Evolutionary conservation across 1,284 basidiomycete species (phyloP).

Genomic region (Gymnopus androsaceus): DNA sequence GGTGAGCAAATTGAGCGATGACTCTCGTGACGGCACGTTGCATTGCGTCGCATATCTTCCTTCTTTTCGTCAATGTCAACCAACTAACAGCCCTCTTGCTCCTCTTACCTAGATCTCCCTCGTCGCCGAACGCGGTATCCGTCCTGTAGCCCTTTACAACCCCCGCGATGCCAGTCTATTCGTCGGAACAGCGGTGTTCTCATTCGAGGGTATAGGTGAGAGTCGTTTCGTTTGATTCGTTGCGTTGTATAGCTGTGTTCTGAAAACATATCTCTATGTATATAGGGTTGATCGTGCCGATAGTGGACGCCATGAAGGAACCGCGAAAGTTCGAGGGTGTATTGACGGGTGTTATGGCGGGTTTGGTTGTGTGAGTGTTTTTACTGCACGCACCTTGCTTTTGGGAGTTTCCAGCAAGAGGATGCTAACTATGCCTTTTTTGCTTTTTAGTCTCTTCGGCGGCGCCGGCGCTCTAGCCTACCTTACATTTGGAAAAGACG

Average conservation of each 20-base stretch:
- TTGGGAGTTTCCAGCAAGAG: conserved; percentile 2
- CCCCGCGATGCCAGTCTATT: too few species aligned
- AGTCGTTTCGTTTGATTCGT: too few species aligned
- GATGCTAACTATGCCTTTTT: too few species aligned
- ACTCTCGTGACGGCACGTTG: conserved; percentile 80
- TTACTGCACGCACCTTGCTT: conserved; percentile 66
- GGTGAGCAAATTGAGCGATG: conserved; percentile 55
- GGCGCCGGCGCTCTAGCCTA: conserved; percentile 90
- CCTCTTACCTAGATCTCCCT: too few species aligned
- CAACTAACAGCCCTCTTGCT: too few species aligned
- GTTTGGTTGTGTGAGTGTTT: too few species aligned
- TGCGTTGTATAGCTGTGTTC: too few species aligned
- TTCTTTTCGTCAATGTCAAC: too few species aligned
- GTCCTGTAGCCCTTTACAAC: too few species aligned
- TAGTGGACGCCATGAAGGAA: conserved; percentile 95
- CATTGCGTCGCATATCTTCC: too few species aligned
- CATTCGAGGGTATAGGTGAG: conserved; percentile 98
- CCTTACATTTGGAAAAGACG: conserved; percentile 83
- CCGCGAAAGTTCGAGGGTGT: conserved; percentile 91
- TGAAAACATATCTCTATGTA: conserved; percentile 6
- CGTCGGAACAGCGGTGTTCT: conserved; percentile 97
- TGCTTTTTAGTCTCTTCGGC: conserved; percentile 65
- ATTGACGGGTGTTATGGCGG: conserved; percentile 89
- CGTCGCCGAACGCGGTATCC: too few species aligned
- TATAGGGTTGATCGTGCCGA: conserved; percentile 89